Base-by-base conservation (phyloP, 2,329 filamentous ascomycete species). In the Aspergillus sp. region DNA sequence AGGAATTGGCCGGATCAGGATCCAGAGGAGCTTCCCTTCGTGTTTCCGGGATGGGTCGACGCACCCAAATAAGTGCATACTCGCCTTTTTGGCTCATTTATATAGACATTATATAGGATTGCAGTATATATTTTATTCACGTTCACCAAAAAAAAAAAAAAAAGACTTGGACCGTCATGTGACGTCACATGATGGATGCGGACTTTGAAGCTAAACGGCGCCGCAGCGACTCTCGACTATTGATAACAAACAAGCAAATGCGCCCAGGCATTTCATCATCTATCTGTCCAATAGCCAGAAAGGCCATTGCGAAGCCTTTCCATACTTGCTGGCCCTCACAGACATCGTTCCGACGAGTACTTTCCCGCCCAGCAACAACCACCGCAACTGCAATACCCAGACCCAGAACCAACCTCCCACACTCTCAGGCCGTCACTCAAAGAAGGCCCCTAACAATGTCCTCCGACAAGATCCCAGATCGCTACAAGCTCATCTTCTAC, bases 21-120 rank as follows among this genome's bases (percentile, higher is more conserved):
- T 23, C 78, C 80, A 1, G 75, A 76, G 37, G 68, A 68, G 6
- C 61, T 83, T 20, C 72, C 74, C 0, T 71, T 74, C 58, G 69
- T 80, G 4, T 72, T 82, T 49, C 81, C 81, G 7, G 55, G 63
- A 2, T 84, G 79, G 78, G 68, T 71, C 17, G 59, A 65, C 7
- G 69, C 68, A 32, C 69, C 69, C 13, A 68, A 64, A 62, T 69
- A 22, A 45, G 23, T n/a, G 9, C 15, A 30, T 30, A 12, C 25
- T 30, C 10, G 12, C 15, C 15, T n/a, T 9, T n/a, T 17, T 3
- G n/a, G 33, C 7, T 15, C 13, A 35, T 5, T 35, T 5, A 35
- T 17, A 35, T 35, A 35, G 33, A 35, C 13, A 17, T 7, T 17
- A 35, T 4, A 35, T 17, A n/a, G 15, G 17, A n/a, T 35, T 17